Conservation (phyloP, 2,329 filamentous ascomycete genomes). For the Ampelomyces quisqualis region DNA sequence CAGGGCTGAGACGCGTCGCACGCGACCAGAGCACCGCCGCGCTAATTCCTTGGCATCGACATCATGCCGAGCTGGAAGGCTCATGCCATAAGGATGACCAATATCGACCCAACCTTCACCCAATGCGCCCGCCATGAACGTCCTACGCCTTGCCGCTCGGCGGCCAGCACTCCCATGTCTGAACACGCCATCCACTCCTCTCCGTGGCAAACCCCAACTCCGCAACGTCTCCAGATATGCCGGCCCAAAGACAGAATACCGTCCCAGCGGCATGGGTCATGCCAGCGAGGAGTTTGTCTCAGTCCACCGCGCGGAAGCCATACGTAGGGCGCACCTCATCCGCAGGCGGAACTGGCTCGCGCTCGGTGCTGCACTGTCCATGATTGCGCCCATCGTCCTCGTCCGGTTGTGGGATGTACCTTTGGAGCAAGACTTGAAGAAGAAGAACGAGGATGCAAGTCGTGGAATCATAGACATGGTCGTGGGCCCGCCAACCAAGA, state of each 20-base stretch:
- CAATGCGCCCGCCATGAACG: slow-evolving; percentile 31
- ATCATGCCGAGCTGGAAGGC: slow-evolving; percentile 19
- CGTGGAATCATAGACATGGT: slow-evolving; percentile 29
- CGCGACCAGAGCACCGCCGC: slow-evolving; percentile 14
- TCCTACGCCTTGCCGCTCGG: slow-evolving; percentile 31
- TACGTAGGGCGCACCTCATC: slow-evolving; percentile 30
- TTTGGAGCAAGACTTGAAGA: slow-evolving; percentile 16
- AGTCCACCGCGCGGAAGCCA: slow-evolving; percentile 36
- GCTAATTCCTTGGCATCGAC: slow-evolving; percentile 20
- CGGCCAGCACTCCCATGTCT: slow-evolving; percentile 36
- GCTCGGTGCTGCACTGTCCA: slow-evolving; percentile 39
- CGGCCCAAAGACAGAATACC: slow-evolving; percentile 5
- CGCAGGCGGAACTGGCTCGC: slow-evolving; percentile 37
- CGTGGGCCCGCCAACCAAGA: slow-evolving; percentile 27
- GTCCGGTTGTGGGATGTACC: slow-evolving; percentile 37
- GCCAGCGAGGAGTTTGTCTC: slow-evolving; percentile 35
- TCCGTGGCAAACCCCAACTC: slow-evolving; percentile 14
- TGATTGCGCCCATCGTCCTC: slow-evolving; percentile 42
- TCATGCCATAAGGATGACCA: slow-evolving; percentile 2
- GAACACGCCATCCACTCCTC: slow-evolving; percentile 15
- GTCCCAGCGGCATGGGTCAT: neutral
- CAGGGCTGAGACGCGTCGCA: slow-evolving; percentile 22
- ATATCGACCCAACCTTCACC: neutral
- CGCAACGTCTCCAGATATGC: slow-evolving; percentile 22
- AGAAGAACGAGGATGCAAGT: slow-evolving; percentile 23